Conservation (phyloP, 768 basidiomycete species). For the Suillus luteus region DNA sequence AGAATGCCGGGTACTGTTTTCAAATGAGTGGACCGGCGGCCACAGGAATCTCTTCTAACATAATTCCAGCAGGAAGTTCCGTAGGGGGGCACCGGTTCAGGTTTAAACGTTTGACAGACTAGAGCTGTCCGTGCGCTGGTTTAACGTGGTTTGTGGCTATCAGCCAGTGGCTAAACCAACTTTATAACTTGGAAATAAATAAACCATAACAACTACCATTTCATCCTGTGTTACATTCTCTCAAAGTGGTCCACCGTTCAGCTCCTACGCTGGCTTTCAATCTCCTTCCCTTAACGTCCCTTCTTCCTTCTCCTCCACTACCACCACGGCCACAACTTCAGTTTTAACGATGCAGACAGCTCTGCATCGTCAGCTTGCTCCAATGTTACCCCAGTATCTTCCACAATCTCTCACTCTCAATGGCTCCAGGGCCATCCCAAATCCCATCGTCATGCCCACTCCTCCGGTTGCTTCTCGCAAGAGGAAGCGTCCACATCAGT, state of each 20-base stretch:
- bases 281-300: slow-evolving; percentile 26
- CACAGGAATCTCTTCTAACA: background rate
- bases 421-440: slow-evolving; percentile 33
- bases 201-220: slow-evolving; percentile 31
- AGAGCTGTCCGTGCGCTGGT: slow-evolving; percentile 8
- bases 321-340: slow-evolving; percentile 57
- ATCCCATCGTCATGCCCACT: slow-evolving; percentile 69
- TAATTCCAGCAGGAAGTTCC: background rate
- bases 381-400: slow-evolving; percentile 66
- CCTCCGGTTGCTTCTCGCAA: slow-evolving; percentile 76
- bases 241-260: slow-evolving; percentile 30
- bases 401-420: slow-evolving; percentile 56
- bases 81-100: background rate
- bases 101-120: background rate
- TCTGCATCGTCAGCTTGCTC: slow-evolving; percentile 60
- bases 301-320: slow-evolving; percentile 26
- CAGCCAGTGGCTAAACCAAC: slow-evolving; percentile 16
- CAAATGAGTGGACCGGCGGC: background rate
- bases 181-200: slow-evolving; percentile 20
- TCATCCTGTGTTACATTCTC: slow-evolving; percentile 37
- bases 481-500: slow-evolving; percentile 80
- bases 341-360: slow-evolving; percentile 70
- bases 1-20: background rate
- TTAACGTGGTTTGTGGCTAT: slow-evolving; percentile 5
- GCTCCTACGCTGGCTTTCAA: slow-evolving; percentile 41